Evolutionary conservation across 2,329 filamentous ascomycete genomes (phyloP), one percentile per base, ranked within the genome.

Genomic region (Hirsutella minnesotensis): DNA sequence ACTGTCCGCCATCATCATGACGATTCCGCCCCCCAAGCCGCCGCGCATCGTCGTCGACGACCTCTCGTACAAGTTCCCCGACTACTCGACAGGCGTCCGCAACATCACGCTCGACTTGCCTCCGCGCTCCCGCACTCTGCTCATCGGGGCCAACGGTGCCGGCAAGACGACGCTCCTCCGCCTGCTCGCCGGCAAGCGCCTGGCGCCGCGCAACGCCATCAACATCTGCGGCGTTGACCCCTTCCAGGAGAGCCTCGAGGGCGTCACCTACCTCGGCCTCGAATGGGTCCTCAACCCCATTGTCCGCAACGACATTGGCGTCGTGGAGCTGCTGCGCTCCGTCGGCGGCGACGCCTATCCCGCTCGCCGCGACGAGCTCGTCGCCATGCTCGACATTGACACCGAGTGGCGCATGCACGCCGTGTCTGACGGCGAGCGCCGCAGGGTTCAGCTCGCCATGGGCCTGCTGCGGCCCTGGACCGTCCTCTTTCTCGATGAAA

Each of bases 261-360:
- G 92, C 48, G 90, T 98, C 27, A 96, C 90, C 19, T 98, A 98
- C 64, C 83, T 98, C 8, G 92, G 92, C 1, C 78, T 95, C 1
- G 92, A 98, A 70, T 98, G 92, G 92, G 92, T 96, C 3, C 76
- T 98, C 9, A 96, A 96, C 69, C 86, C 86, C 39, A 94, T 96
- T 55, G 92, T 96, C 39, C 84, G 90, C 41, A 94, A 83, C 24
- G 92, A 98, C 63, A 95, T 98, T 52, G 87, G 86, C 46, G 90
- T 98, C 3, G 76, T 75, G 3, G 89, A 94, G 51, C 77, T 98
- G 5, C 78, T 98, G 21, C 69, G 79, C 39, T 87, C 81, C 3
- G 86, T 98, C 0, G 92, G 92, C 47, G 92, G 92, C 12, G 77
- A 94, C 61, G 76, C 78, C 52, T 98, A 85, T 63, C 77, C 84